Conservation (phyloP, 371 early-diverging fungal genomes). For the Actinomortierella ambigua region DNA sequence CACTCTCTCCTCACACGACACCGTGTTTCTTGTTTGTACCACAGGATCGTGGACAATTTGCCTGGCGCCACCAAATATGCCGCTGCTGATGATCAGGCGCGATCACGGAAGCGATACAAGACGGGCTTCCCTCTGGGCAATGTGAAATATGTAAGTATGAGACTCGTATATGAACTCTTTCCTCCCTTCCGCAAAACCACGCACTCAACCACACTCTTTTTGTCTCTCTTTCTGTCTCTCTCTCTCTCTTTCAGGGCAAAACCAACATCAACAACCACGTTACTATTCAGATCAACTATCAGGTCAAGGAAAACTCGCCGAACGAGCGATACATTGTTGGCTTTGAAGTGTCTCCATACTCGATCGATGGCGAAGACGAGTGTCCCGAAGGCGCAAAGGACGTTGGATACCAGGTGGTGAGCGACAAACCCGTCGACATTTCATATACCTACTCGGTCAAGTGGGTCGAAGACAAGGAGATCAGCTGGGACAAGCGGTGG, state of each 20-base stretch:
- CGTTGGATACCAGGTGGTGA: constrained; percentile 46
- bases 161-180: background rate
- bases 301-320: constrained; percentile 38
- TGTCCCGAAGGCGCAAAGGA: constrained; percentile 38
- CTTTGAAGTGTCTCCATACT: constrained; percentile 63
- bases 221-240: too few relatives aligned
- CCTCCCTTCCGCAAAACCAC: background rate
- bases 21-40: too few relatives aligned
- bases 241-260: constrained; percentile 5
- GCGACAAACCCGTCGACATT: constrained; percentile 39
- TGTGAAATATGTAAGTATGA: constrained; percentile 22
- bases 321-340: constrained; percentile 60
- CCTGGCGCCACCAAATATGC: constrained; percentile 59
- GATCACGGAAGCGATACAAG: constrained; percentile 48
- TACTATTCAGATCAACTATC: constrained; percentile 57
- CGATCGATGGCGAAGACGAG: constrained; percentile 45
- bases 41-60: constrained; percentile 66
- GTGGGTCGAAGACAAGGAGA: constrained; percentile 60
- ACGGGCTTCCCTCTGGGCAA: constrained; percentile 60
- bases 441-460: constrained; percentile 66
- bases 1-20: too few relatives aligned
- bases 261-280: constrained; percentile 65
- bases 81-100: constrained; percentile 20
- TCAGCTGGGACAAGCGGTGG: constrained; percentile 64
- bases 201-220: too few relatives aligned